Percentiles rank a stretch among this genome's conserved stretches.
These are phyloP conservation scores for Botrytis squamosa DNA, from an alignment of 2,329 filamentous ascomycete species.

Conservation along the genomic window DNA sequence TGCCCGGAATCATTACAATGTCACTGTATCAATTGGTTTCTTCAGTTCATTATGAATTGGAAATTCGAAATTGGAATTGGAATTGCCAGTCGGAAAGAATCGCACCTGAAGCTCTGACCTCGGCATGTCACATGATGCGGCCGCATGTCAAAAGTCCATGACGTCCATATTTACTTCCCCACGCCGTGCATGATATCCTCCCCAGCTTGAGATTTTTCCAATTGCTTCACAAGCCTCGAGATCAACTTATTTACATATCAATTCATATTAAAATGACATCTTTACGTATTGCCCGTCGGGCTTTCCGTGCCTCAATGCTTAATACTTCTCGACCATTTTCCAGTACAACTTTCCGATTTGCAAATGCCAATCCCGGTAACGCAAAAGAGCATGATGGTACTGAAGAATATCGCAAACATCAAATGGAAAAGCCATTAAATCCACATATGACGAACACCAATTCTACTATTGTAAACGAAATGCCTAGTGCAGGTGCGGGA, in stretches of 20 bases:
- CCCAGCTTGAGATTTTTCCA: neutral
- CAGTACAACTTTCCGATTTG: constrained; percentile 17
- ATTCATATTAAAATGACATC: constrained; percentile 11
- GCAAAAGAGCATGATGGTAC: constrained; percentile 49
- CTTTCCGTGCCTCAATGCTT: constrained; percentile 14
- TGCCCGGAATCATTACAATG: neutral
- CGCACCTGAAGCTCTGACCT: neutral
- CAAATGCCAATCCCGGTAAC: constrained; percentile 31
- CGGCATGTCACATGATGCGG: constrained; percentile 5
- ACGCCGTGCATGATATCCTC: neutral
- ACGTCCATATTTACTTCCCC: constrained; percentile 8
- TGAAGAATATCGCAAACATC: constrained; percentile 53
- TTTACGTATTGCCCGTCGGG: constrained; percentile 14
- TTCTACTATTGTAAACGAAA: constrained; percentile 61
- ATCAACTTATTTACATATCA: neutral
- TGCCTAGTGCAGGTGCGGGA: constrained; percentile 57
- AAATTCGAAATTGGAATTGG: neutral
- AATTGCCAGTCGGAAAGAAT: neutral
- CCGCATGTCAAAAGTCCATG: constrained; percentile 2
- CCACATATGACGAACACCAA: constrained; percentile 63
- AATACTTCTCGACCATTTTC: constrained; percentile 15
- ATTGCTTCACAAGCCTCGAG: neutral
- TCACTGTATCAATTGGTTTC: neutral
- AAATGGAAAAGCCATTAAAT: constrained; percentile 57
- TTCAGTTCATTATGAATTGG: neutral